These are phyloP conservation scores for Fusarium euwallaceae DNA, from an alignment of 2,329 filamentous ascomycete species.

Conservation along the genomic window DNA sequence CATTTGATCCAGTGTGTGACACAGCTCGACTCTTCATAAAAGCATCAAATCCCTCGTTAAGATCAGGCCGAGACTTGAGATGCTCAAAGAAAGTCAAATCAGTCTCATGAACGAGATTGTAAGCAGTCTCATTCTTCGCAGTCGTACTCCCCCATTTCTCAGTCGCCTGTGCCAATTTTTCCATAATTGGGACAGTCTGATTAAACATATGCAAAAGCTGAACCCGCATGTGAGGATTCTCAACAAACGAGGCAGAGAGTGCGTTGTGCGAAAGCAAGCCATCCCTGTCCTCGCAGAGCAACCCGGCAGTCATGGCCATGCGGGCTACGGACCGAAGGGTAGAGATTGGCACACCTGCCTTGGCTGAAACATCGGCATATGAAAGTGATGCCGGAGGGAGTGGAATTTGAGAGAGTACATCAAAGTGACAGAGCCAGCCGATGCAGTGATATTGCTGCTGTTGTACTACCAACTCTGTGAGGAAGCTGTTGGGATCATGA, in stretches of 20 bases:
- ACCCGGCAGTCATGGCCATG: slow-evolving; percentile 53
- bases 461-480: slow-evolving; percentile 31
- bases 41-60: slow-evolving; percentile 14
- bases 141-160: slow-evolving; percentile 45
- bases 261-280: slow-evolving; percentile 50
- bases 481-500: slow-evolving; percentile 34
- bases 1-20: slow-evolving; percentile 30
- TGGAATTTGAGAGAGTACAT: slow-evolving; percentile 23
- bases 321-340: slow-evolving; percentile 40
- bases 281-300: slow-evolving; percentile 51
- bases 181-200: slow-evolving; percentile 43
- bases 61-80: slow-evolving; percentile 28
- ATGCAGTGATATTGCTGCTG: slow-evolving; percentile 37
- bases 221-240: slow-evolving; percentile 42
- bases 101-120: slow-evolving; percentile 46
- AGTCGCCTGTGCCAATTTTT: slow-evolving; percentile 42
- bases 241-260: slow-evolving; percentile 49
- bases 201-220: slow-evolving; percentile 50
- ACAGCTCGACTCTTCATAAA: slow-evolving; percentile 37
- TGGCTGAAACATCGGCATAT: slow-evolving; percentile 23
- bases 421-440: slow-evolving; percentile 31
- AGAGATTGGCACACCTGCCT: slow-evolving; percentile 19
- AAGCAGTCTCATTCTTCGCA: slow-evolving; percentile 46
- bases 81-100: slow-evolving; percentile 51
- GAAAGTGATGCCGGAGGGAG: background rate